Base-by-base conservation (phyloP, 192 early-diverging fungal genomes). In the Haplosporangium gracile region DNA sequence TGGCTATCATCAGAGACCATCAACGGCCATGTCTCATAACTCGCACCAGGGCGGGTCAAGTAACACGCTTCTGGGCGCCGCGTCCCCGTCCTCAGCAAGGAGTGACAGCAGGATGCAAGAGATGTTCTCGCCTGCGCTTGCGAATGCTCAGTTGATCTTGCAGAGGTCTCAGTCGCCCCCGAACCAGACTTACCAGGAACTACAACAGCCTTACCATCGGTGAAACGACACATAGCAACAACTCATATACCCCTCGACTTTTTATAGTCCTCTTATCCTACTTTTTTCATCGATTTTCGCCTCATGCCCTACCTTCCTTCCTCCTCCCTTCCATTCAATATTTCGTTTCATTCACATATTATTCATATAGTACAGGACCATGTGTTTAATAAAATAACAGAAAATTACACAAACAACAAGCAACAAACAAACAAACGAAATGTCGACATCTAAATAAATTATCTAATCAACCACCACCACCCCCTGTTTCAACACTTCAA, bases 131-230 rank as follows among this genome's bases (percentile, higher is more conserved):
- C 82, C 82, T 38, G 77, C 63, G 2, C 40, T 84, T 9, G 68
- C 77, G 4, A 84, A 84, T 65, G 82, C 82, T 1, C 82, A 84
- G 15, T 51, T 84, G 49, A 84, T 84, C 51, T 73, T 84, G 24
- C 77, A 84, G 36, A 51, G 47, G 32, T 79, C 82, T 4, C 82
- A 84, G 42, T 22, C 72, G 4, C 73, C 68, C 1, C 63, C 60
- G 13, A 68, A 75, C 13, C 38, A 49, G 60, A 65, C 26, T 0
- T 65, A 65, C 32, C 60, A 65, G 60, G 60, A 65, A 32, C 9
- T 65, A 4, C 60, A 65, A 65, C 60, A 65, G 13, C 60, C 60
- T 16, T 65, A 65, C 60, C 60, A 65, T 32, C 60, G 60, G 26
- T 65, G 26, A 65, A 51, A 16, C 0, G 42, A 57, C 55, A 57